phyloP scores from a whole-genome alignment of 345 rosid species.

The Viola odorata region DNA sequence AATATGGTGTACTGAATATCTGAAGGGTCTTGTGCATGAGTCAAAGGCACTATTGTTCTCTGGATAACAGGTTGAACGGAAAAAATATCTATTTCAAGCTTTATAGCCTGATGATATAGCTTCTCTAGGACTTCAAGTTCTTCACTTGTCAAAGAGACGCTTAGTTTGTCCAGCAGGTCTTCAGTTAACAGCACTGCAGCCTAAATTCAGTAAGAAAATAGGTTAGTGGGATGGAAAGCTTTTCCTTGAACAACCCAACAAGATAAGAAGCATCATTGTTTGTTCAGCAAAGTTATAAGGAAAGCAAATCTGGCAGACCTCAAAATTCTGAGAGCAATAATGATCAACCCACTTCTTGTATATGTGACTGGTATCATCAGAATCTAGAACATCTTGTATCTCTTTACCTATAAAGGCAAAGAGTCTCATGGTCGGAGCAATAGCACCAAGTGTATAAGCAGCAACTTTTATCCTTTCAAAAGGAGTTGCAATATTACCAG shows the following conservation, averaged over 20 bases:
- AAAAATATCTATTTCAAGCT: slow-evolving; percentile 93
- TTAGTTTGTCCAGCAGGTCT: slow-evolving; percentile 90
- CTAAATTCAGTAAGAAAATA: slow-evolving; percentile 42
- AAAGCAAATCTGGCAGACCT: slow-evolving; percentile 41
- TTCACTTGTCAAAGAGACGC: slow-evolving; percentile 90
- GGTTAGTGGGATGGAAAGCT: slow-evolving; percentile 23
- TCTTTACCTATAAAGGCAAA: slow-evolving; percentile 84
- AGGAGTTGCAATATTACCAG: slow-evolving; percentile 89
- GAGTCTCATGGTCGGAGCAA: slow-evolving; percentile 93
- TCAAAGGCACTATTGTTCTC: slow-evolving; percentile 67
- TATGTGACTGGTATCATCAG: slow-evolving; percentile 46
- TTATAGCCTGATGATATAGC: slow-evolving; percentile 95
- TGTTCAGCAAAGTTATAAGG: slow-evolving; percentile 14
- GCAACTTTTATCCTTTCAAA: slow-evolving; percentile 97
- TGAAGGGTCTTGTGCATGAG: slow-evolving; percentile 45
- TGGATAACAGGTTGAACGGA: slow-evolving; percentile 67
- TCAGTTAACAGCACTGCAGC: slow-evolving; percentile 86
- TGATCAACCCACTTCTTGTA: slow-evolving; percentile 84
- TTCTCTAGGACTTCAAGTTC: slow-evolving; percentile 87
- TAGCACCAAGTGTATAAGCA: slow-evolving; percentile 90
- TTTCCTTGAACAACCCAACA: too few relatives aligned
- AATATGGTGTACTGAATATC: slow-evolving; percentile 58
- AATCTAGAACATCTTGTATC: slow-evolving; percentile 46
- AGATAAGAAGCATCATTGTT: slow-evolving; percentile 14
- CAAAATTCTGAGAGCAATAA: slow-evolving; percentile 69